A percentile compares a stretch with the other conserved stretches of the same genome.
phyloP scores from a whole-genome alignment of 139 green algal species.

The Chlorella sp. region DNA sequence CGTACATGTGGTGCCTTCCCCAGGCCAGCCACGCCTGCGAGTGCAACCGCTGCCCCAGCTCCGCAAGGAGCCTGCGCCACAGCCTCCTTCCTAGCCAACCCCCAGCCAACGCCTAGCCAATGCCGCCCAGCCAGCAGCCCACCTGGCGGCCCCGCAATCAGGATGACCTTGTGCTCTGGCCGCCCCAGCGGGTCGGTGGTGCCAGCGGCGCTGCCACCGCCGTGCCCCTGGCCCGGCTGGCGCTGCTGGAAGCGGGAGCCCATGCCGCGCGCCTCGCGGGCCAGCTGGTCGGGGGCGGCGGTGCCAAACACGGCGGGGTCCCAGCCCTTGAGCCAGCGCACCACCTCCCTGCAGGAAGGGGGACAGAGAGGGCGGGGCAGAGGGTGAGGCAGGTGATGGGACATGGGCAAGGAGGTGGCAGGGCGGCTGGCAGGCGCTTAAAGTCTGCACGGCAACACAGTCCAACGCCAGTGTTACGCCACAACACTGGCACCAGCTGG shows the following conservation, averaged over 20 bases:
- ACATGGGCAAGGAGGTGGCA: background rate
- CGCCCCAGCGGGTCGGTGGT: slow-evolving; percentile 26
- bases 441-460: background rate
- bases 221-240: slow-evolving; percentile 5
- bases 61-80: too few relatives aligned
- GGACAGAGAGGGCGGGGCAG: background rate
- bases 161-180: slow-evolving; percentile 60
- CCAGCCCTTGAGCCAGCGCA: slow-evolving; percentile 88
- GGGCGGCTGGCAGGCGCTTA: too few relatives aligned
- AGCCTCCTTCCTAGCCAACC: too few relatives aligned
- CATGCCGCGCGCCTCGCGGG: background rate
- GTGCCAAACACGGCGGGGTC: slow-evolving; percentile 73
- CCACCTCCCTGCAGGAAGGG: slow-evolving; percentile 37
- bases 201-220: background rate
- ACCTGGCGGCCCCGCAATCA: slow-evolving; percentile 62
- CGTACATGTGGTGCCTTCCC: too few relatives aligned
- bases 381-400: background rate
- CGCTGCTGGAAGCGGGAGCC: background rate
- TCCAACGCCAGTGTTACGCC: background rate
- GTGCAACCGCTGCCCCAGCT: too few relatives aligned
- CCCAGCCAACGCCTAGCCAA: too few relatives aligned
- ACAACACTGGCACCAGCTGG: too few relatives aligned
- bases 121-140: background rate
- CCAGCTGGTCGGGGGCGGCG: background rate
- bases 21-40: too few relatives aligned